Evolutionary conservation across 2,329 filamentous ascomycete genomes (phyloP), one percentile per base, ranked within the genome.

Genomic region (Arthrobotrys musiformis): DNA sequence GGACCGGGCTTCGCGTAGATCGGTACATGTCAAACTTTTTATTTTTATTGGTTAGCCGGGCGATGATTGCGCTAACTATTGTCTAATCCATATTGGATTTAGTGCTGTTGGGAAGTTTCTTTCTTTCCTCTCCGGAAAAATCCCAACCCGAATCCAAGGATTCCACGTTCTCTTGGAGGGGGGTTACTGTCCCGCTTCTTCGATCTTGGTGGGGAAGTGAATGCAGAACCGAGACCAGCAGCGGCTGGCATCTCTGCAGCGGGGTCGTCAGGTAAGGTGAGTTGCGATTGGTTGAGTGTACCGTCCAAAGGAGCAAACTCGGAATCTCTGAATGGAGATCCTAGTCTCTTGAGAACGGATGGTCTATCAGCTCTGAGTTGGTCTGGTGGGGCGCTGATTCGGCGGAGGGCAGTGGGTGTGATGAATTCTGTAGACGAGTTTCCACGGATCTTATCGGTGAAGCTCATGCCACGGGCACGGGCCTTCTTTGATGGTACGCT

Each of bases 41-140:
- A 15, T 52, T 62, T 56, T 68, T 35, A 75, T 76, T 76, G 72
- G 72, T 61, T 60, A 70, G 48, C 48, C 22, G 72, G 52, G 40
- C 50, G 13, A 35, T 30, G 46, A 33, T 19, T 35, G 70, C 58
- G 64, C 64, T 70, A 70, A 70, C 72, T 24, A 19, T 70, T 58
- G 2, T 60, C 24, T 46, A 62, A 42, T 70, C 63, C 48, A 15
- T 30, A 42, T 64, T 58, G 26, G 46, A 60, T 66, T 64, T 76
- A 76, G 64, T 76, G 64, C 50, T 76, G 64, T 64, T 76, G 72
- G 52, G 70, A 70, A 35, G 72, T 52, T 30, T 78, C 74, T 54
- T 78, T 78, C 33, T 78, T 78, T 48, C 74, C 74, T 64, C 74
- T 63, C 58, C 74, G 60, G 61, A 78, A 78, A 33, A 78, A 70